Evolutionary conservation across 768 basidiomycete genomes (phyloP).

Genomic region (Leccinum rimulosum): DNA sequence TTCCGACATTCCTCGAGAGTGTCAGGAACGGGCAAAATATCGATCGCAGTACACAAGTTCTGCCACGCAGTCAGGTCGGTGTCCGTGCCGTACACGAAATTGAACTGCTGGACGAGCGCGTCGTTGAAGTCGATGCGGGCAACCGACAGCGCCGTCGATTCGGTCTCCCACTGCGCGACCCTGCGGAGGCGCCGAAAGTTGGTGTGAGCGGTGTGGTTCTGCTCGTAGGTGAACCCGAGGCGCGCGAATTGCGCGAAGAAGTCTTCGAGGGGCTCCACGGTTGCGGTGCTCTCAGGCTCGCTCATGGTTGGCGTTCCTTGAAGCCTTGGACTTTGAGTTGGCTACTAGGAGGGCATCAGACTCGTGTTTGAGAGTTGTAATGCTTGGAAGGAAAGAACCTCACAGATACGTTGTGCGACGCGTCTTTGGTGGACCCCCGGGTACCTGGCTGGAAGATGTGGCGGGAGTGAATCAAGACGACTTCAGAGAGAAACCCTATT

Average conservation of each 20-base stretch:
- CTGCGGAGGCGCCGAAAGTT: constrained; percentile 22
- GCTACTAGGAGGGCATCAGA: neutral
- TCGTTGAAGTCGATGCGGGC: constrained; percentile 12
- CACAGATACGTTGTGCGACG: neutral
- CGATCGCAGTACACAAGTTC: constrained; percentile 22
- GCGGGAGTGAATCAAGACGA: neutral
- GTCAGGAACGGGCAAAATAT: constrained; percentile 21
- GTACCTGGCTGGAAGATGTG: neutral
- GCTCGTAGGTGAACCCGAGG: constrained; percentile 16
- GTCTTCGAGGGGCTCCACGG: constrained; percentile 20
- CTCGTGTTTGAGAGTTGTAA: neutral
- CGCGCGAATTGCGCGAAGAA: constrained; percentile 24
- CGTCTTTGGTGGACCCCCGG: neutral
- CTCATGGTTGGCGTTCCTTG: neutral
- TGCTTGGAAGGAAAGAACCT: neutral
- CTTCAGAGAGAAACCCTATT: neutral
- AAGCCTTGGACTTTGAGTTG: neutral
- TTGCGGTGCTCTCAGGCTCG: neutral
- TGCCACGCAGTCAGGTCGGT: constrained; percentile 23
- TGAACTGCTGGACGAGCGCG: constrained; percentile 27
- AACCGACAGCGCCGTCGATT: neutral
- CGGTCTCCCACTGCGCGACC: neutral
- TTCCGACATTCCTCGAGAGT: constrained; percentile 13
- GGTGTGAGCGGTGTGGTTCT: constrained; percentile 11
- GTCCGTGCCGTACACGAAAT: constrained; percentile 20